Evolutionary conservation across 2,329 filamentous ascomycete species (phyloP), one percentile per base, ranked within the genome.

Genomic region (Arthrinium phaeospermum): DNA sequence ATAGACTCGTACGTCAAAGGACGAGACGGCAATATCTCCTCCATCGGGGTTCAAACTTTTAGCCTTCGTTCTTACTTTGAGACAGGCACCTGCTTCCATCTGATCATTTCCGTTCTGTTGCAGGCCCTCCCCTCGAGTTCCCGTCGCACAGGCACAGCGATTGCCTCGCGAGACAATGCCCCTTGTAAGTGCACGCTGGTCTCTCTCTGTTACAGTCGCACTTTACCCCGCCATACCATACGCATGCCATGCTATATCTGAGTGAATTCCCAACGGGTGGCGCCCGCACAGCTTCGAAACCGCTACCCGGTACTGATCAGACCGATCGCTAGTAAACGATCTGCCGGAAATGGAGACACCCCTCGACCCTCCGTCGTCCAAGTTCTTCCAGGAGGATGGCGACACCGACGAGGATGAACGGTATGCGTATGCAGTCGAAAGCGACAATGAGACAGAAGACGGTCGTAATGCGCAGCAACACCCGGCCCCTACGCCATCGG

Each of bases 361-460:
- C 53, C 80, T 80, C 45, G 79, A 77, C 74, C 81, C 82, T 72
- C 80, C 80, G 46, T 83, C 83, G 71, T 80, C 82, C 69, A 80
- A 76, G 69, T 72, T 79, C 64, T 71, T 78, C 46, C 76, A 79
- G 64, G 77, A 77, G 12, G 75, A 79, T 67, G 78, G 77, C 46
- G 82, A 84, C 67, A 82, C 81, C 45, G 83, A 85, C 70, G 82
- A 81, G 51, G 82, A 82, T 61, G 81, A 81, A 75, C 76, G 79
- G 67, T 75, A 74, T n/a, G 75, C 75, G 71, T 78, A 79, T 68
- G 77, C 73, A 5, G 75, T 79, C 68, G 80, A 77, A 34, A 78
- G 79, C 76, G 79, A 81, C 74, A 80, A 79, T 44, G 82, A 81
- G 64, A 79, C 80, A 22, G 81, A 81, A 16, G 75, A 75, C 37